Evolutionary conservation across 2,329 filamentous ascomycete genomes (phyloP), one percentile per base, ranked within the genome.

Genomic region (Colletotrichum phormii): DNA sequence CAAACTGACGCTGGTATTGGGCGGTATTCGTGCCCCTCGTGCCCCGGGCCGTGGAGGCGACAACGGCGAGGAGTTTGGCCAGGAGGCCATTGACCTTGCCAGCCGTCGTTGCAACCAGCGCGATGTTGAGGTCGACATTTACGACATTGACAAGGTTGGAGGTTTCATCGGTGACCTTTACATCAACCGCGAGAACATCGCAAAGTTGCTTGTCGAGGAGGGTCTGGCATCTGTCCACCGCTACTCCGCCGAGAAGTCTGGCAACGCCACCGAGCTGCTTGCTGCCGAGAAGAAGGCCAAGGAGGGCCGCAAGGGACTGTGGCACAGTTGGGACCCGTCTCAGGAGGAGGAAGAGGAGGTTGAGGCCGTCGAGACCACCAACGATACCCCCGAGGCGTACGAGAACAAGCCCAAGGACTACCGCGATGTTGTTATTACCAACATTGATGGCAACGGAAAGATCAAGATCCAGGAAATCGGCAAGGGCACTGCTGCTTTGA

Each of bases 91-190:
- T 75, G 96, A 99, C 63, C 92, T 98, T 77, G 95, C 96, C 61
- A 95, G 94, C 83, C 92, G 91, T 78, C 91, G 95, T 71, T 95
- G 93, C 84, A 93, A 95, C 86, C 97, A 99, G 86, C 92, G 97
- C 67, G 97, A 99, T 82, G 95, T 97, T 61, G 96, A 98, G 83
- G 94, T 99, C 71, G 95, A 99, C 78, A 93, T 99, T 24, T 92
- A 98, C 81, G 95, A 95, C 78, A 94, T 95, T 77, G 97, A 99
- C 88, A 98, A 98, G 87, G 92, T 97, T 31, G 97, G 97, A 78
- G 97, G 97, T 49, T 99, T 99, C 86, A 98, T 99, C 77, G 97
- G 97, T 67, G 94, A 95, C 15, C 88, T 99, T 29, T 98, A 95
- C 82, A 90, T 99, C 81, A 96, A 95, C 86, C 94, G 95, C 65